A percentile compares a stretch with the other conserved stretches of the same genome.
Evolutionary conservation across 352 stramenopile genomes (phyloP).

Genomic region (Pythium brassicae): DNA sequence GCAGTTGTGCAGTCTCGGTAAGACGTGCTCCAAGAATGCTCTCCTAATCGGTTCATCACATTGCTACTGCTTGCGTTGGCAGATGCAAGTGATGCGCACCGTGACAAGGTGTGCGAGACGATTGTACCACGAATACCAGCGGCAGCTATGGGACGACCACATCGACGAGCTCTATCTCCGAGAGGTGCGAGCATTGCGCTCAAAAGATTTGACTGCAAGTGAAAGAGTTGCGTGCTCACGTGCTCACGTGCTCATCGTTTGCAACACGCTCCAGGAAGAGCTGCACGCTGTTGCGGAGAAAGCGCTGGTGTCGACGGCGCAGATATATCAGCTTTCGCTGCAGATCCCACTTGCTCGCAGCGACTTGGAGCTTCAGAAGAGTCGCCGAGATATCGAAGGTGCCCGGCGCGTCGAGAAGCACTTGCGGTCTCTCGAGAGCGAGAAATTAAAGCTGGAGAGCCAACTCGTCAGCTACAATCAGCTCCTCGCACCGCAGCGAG

Average conservation of each 20-base stretch:
- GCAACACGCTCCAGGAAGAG: slow-evolving; percentile 14
- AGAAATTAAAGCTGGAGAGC: slow-evolving; percentile 47
- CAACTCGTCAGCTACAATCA: slow-evolving; percentile 62
- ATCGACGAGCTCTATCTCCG: slow-evolving; percentile 36
- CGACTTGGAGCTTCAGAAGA: slow-evolving; percentile 58
- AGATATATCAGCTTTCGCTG: slow-evolving; percentile 32
- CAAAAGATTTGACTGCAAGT: neutral
- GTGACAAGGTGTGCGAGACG: slow-evolving; percentile 53
- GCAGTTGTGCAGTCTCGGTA: too few species aligned
- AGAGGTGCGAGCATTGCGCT: slow-evolving; percentile 19
- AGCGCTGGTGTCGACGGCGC: slow-evolving; percentile 40
- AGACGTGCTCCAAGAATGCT: too few species aligned
- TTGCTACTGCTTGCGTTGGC: neutral
- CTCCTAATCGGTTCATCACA: neutral
- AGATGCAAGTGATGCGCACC: slow-evolving; percentile 76
- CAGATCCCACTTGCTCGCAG: slow-evolving; percentile 34
- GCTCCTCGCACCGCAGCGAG: slow-evolving; percentile 45
- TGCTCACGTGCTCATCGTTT: neutral
- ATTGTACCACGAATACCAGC: slow-evolving; percentile 77
- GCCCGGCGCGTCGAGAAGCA: slow-evolving; percentile 55
- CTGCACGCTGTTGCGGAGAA: slow-evolving; percentile 35
- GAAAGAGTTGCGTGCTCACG: neutral
- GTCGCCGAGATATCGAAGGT: slow-evolving; percentile 57
- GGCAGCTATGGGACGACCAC: slow-evolving; percentile 68
- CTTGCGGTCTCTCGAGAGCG: slow-evolving; percentile 39